These are phyloP conservation scores for Fusarium oxysporum DNA, from an alignment of 2,329 filamentous ascomycete species.

Conservation along the genomic window DNA sequence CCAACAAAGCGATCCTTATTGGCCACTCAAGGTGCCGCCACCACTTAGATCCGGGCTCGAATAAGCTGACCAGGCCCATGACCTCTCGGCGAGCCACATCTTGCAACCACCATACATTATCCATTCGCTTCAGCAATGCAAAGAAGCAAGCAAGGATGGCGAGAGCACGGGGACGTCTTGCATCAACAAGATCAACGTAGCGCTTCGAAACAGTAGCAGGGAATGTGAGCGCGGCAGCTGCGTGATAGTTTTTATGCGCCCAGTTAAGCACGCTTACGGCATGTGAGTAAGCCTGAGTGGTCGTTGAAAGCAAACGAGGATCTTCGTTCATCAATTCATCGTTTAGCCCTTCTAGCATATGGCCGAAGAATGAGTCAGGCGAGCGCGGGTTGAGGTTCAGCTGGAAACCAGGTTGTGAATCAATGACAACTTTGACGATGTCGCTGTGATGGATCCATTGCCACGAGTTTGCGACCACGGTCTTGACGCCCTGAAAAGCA, in stretches of 20 bases:
- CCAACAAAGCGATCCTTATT: slow-evolving; percentile 68
- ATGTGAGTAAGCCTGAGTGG: slow-evolving; percentile 69
- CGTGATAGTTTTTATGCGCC: slow-evolving; percentile 71
- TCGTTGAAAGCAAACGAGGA: slow-evolving; percentile 46
- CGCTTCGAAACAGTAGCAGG: slow-evolving; percentile 72
- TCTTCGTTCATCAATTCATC: slow-evolving; percentile 61
- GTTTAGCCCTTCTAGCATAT: slow-evolving; percentile 68
- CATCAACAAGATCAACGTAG: slow-evolving; percentile 70
- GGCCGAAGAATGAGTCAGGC: slow-evolving; percentile 68
- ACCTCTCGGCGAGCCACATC: slow-evolving; percentile 75
- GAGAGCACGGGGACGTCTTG: slow-evolving; percentile 70
- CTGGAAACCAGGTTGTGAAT: slow-evolving; percentile 71
- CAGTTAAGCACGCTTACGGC: slow-evolving; percentile 75
- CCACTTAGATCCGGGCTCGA: slow-evolving; percentile 69
- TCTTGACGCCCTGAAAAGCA: slow-evolving; percentile 75
- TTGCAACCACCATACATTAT: slow-evolving; percentile 76
- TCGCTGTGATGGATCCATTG: slow-evolving; percentile 70
- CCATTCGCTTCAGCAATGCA: slow-evolving; percentile 71
- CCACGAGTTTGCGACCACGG: slow-evolving; percentile 73
- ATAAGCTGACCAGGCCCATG: slow-evolving; percentile 69
- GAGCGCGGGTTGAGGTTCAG: slow-evolving; percentile 67
- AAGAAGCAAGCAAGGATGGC: slow-evolving; percentile 75
- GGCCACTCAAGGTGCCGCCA: slow-evolving; percentile 73
- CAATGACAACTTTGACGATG: slow-evolving; percentile 70
- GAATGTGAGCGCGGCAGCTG: slow-evolving; percentile 70